phyloP scores from a whole-genome alignment of 352 stramenopile genomes.

The Globisporangium lucens region DNA sequence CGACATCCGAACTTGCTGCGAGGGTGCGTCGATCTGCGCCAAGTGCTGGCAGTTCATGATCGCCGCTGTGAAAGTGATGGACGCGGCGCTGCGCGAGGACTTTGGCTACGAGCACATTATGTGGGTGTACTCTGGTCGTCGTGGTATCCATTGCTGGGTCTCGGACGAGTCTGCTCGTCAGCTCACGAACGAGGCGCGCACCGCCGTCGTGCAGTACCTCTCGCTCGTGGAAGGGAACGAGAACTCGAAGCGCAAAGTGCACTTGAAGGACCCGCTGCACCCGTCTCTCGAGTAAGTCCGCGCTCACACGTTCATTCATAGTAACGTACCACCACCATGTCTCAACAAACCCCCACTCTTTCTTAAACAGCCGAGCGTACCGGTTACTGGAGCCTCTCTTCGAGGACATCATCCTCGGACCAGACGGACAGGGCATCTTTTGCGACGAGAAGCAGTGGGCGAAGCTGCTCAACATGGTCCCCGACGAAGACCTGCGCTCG shows the following conservation, averaged over 20 bases:
- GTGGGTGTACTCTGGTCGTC: conserved; percentile 98
- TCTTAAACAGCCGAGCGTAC: conserved; percentile 77
- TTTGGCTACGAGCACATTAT: conserved; percentile 98
- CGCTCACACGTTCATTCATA: not conserved
- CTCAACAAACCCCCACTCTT: not conserved
- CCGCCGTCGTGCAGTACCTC: conserved; percentile 96
- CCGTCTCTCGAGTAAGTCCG: conserved; percentile 86
- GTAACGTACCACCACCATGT: not conserved
- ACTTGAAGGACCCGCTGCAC: conserved; percentile 91
- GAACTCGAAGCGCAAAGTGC: conserved; percentile 88
- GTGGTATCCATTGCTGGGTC: conserved; percentile 99
- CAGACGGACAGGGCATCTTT: conserved; percentile 92
- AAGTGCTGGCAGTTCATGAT: conserved; percentile 99
- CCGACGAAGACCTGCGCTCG: conserved; percentile 81
- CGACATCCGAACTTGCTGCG: conserved; percentile 96
- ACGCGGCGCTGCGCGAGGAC: conserved; percentile 90
- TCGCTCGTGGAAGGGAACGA: conserved; percentile 91
- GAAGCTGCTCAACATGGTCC: conserved; percentile 93
- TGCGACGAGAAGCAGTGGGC: conserved; percentile 83
- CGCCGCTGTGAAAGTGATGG: conserved; percentile 95
- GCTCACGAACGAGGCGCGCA: conserved; percentile 96
- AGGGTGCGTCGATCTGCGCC: conserved; percentile 88
- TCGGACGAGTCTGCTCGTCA: conserved; percentile 92
- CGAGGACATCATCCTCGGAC: conserved; percentile 84
- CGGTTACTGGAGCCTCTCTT: conserved; percentile 95